Percentiles rank a stretch among this genome's conserved stretches.
These are phyloP conservation scores for Fraxinus platypoda DNA, from an alignment of 305 asterid genomes.

Conservation along the genomic window DNA sequence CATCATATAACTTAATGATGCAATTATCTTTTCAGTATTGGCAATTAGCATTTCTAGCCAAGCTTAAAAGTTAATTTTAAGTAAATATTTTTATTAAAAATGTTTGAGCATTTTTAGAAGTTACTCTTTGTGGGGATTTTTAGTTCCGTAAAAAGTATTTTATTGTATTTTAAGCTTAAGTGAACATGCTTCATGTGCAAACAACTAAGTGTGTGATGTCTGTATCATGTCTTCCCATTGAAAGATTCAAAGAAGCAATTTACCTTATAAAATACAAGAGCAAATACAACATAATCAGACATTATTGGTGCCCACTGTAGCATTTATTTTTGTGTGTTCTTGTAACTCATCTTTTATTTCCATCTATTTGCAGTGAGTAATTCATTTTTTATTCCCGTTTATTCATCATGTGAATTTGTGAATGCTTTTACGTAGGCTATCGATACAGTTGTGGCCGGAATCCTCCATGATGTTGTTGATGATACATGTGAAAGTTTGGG, in stretches of 20 bases:
- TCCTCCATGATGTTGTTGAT: conserved; percentile 90
- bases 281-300: conserved; percentile 10
- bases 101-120: neutral
- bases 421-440: conserved; percentile 53
- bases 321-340: neutral
- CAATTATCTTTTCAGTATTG: neutral
- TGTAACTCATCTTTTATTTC: neutral
- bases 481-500: conserved; percentile 74
- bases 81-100: neutral
- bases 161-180: neutral
- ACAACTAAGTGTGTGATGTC: conserved; percentile 7
- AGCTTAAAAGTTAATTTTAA: neutral
- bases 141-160: neutral
- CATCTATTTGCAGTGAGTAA: neutral
- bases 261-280: neutral
- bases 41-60: neutral
- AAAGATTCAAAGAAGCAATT: conserved; percentile 2
- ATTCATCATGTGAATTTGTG: conserved; percentile 15
- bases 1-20: conserved; percentile 9
- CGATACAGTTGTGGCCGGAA: conserved; percentile 89
- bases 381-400: conserved; percentile 7
- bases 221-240: neutral
- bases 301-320: neutral
- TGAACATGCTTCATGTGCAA: neutral
- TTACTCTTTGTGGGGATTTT: neutral